Conservation (phyloP, 306 rosid species). For the Quercus ilex region DNA sequence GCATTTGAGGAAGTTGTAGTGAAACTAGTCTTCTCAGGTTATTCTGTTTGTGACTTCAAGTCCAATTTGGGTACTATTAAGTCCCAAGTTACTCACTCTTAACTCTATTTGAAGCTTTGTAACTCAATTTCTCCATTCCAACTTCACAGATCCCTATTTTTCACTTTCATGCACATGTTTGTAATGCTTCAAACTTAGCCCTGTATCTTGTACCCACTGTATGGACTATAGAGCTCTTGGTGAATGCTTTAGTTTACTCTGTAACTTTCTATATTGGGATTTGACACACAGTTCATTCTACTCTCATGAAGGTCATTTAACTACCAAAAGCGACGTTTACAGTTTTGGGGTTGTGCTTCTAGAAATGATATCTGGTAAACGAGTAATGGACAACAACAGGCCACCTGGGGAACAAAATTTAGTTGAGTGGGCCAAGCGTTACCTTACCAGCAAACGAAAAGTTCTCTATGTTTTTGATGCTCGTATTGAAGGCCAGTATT, state of each 20-base stretch:
- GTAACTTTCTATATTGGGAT: neutral
- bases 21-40: neutral
- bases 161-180: neutral
- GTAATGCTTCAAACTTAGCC: neutral
- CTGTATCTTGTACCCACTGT: neutral
- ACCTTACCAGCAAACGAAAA: slow-evolving; percentile 72
- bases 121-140: neutral
- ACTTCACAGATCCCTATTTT: neutral
- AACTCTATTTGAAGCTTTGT: neutral
- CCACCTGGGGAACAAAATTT: slow-evolving; percentile 75
- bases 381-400: slow-evolving; percentile 82
- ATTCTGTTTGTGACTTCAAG: neutral
- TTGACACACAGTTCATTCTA: slow-evolving; percentile 21
- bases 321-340: slow-evolving; percentile 85
- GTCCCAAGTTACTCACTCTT: neutral
- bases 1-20: neutral
- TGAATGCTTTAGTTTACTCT: slow-evolving; percentile 1
- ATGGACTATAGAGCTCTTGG: neutral
- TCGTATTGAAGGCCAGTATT: slow-evolving; percentile 78
- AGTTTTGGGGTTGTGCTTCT: slow-evolving; percentile 94
- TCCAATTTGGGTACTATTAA: neutral
- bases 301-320: slow-evolving; percentile 74
- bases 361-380: slow-evolving; percentile 74
- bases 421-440: slow-evolving; percentile 91
- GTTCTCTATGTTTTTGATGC: slow-evolving; percentile 71